These are phyloP conservation scores for Irpex sp. DNA, from an alignment of 1,284 basidiomycete species.

Conservation along the genomic window DNA sequence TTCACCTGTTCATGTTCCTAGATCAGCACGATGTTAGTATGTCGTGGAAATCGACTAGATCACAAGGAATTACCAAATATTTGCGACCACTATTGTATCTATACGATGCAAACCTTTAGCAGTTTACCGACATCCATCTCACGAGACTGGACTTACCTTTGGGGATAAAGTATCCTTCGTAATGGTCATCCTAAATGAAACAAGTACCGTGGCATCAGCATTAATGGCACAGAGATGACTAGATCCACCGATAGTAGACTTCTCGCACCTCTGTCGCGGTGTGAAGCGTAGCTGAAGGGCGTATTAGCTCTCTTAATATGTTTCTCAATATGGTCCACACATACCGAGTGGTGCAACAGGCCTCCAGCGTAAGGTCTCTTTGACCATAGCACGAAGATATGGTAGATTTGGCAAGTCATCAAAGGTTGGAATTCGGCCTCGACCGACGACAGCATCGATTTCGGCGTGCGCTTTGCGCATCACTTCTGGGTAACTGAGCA, in stretches of 20 bases:
- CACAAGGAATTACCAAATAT: not conserved
- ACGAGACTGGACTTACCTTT: not conserved
- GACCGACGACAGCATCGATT: constrained; percentile 6
- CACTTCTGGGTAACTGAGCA: constrained; percentile 8
- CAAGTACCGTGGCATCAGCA: no score
- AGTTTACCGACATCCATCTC: not conserved
- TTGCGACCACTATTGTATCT: not conserved
- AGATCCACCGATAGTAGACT: no score
- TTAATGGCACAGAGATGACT: not conserved
- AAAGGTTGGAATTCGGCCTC: constrained; percentile 3
- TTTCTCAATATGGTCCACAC: not conserved
- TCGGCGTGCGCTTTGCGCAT: constrained; percentile 12
- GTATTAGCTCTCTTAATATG: no score
- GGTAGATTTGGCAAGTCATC: constrained; percentile 6
- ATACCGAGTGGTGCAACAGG: not conserved
- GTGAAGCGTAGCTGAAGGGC: not conserved
- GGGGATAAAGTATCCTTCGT: constrained; percentile 2
- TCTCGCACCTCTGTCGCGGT: not conserved
- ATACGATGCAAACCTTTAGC: not conserved
- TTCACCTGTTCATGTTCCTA: not conserved
- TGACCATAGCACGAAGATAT: constrained; percentile 9
- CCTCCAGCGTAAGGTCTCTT: constrained; percentile 9
- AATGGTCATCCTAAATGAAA: not conserved
- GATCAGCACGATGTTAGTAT: not conserved
- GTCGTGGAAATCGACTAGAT: not conserved